Evolutionary conservation across 108 stramenopile species (phyloP), one percentile per base, ranked within the genome.

Genomic region (Skeletonema menzelii): DNA sequence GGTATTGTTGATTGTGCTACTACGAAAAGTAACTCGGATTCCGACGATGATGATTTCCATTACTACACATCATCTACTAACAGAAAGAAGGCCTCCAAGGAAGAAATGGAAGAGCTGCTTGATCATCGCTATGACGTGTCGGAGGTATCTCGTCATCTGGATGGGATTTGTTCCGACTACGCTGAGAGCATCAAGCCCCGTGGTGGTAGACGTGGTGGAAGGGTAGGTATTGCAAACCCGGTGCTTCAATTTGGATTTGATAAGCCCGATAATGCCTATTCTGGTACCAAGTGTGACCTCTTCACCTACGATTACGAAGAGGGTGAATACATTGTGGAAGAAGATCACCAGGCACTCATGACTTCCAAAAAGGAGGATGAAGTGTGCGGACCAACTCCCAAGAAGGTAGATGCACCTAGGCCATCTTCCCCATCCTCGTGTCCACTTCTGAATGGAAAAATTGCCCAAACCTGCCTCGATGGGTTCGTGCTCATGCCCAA

Each of bases 281-380:
- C 59, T 63, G 70, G 66, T 26, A 40, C 34, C 24, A 77, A 77
- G 63, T 70, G 62, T 46, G 76, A 77, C 49, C 60, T 77, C 30
- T 61, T 77, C 58, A 77, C 76, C 5, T 77, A 77, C n/a, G 76
- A 77, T 64, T 59, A 64, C 57, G 76, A 63, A 53, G 65, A 77
- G 12, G 76, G 60, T 40, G 61, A 63, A 8, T 53, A 53, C 20
- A 53, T 53, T 53, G 49, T 53, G 49, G 49, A 53, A 53, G 49
- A 53, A 53, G 49, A 53, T 53, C 49, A 53, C 5, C 49, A 22
- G 49, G 22, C 44, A 15, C 44, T 46, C 44, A 19, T 53, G 3
- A 8, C 49, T 20, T 3, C 44, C 44, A n/a, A 46, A 4, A 53
- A 22, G 8, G 6, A 53, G 10, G 49, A 53, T 11, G 49, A 53